Base-by-base conservation (phyloP, 2,329 filamentous ascomycete genomes). In the Xylaria sp. region DNA sequence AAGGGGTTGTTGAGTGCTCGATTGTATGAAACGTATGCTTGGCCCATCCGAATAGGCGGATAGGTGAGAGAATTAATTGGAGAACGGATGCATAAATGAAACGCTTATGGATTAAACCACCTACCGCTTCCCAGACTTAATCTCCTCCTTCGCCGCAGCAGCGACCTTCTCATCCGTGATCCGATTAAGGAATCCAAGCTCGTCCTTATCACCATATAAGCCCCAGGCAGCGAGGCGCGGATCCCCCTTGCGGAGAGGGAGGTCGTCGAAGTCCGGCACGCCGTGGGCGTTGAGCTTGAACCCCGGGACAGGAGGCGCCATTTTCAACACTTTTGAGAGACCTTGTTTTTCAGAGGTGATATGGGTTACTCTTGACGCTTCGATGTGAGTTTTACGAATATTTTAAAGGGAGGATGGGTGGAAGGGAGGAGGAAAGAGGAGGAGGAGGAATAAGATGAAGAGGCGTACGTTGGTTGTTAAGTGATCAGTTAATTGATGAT, bases 101-200 rank as follows among this genome's bases (percentile, higher is more conserved):
- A 46, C 41, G 18, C 8, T 8, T 41, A 46, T 10, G 28, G 4
- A 34, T 41, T 9, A 15, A 15, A 44, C 4, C 15, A 68, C 68
- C 55, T 75, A 83, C 82, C 86, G 81, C 63, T 79, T 81, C 48
- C 89, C 89, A 7, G 85, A 87, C 70, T 82, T 80, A 70, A 91
- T 89, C 76, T 87, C 84, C 37, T 81, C 81, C 68, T 79, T 80
- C 25, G 87, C 84, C 1, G 86, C 84, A 44, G 82, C 80, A 12
- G 82, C 82, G 23, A 89, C 86, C 20, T 86, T 79, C 64, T 84
- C 81, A 61, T 88, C 82, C 0, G 87, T 90, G 15, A 91, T 82
- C 34, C 88, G 83, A 76, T 91, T 91, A 23, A 91, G 77, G 28
- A 86, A 87, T 10, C 89, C 89, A 1, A 91, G 81, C 77, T 89